Percentiles rank a stretch among this genome's conserved stretches.
phyloP scores from a whole-genome alignment of 1,284 basidiomycete species.

The Trametes versicolor region DNA sequence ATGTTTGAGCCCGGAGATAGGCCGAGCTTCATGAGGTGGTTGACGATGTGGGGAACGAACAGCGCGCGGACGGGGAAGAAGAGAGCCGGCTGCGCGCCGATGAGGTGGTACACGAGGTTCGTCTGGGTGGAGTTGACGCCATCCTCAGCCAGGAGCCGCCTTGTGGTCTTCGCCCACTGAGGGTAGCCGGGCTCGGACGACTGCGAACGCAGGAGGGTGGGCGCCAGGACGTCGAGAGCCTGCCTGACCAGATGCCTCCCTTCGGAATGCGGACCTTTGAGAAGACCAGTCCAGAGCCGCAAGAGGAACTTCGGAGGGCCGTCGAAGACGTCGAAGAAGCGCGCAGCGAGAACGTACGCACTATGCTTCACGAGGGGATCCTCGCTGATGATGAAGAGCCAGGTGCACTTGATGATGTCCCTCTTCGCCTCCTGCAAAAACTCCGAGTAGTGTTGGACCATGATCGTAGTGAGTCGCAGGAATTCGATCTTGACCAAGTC shows the following conservation, averaged over 20 bases:
- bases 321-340: slow-evolving; percentile 93
- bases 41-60: slow-evolving; percentile 97
- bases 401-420: slow-evolving; percentile 96
- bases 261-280: slow-evolving; percentile 85
- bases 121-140: slow-evolving; percentile 85
- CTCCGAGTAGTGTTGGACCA: slow-evolving; percentile 87
- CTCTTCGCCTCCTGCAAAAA: slow-evolving; percentile 87
- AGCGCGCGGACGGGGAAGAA: slow-evolving; percentile 95
- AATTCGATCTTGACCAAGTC: slow-evolving; percentile 92
- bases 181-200: slow-evolving; percentile 70
- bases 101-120: slow-evolving; percentile 90
- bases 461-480: slow-evolving; percentile 89
- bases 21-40: slow-evolving; percentile 89
- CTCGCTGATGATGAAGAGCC: slow-evolving; percentile 88
- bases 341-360: slow-evolving; percentile 92
- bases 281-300: slow-evolving; percentile 94
- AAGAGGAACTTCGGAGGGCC: slow-evolving; percentile 95
- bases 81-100: slow-evolving; percentile 91
- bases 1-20: slow-evolving; percentile 78
- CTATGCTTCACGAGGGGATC: slow-evolving; percentile 96
- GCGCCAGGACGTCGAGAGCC: slow-evolving; percentile 92
- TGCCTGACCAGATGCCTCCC: slow-evolving; percentile 87
- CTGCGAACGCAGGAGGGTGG: slow-evolving; percentile 77
- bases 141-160: slow-evolving; percentile 91
- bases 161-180: slow-evolving; percentile 91